phyloP scores from a whole-genome alignment of 164 flowering plant species.

The Houttuynia cordata region DNA sequence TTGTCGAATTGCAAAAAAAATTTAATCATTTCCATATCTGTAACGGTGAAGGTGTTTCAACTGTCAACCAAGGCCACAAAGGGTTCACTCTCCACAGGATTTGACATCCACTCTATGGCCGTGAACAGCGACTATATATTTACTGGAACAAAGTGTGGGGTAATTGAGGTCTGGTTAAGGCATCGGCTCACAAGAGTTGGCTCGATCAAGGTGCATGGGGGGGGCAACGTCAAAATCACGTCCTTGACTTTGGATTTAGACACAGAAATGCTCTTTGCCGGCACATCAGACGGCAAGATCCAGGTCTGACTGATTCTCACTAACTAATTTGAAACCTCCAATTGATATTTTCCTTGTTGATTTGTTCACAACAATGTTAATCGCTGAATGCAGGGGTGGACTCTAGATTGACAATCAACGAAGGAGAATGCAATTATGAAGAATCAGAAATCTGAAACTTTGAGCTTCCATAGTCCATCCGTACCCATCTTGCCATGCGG shows the following conservation, averaged over 20 bases:
- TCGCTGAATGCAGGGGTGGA: constrained; percentile 32
- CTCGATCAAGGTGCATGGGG: constrained; percentile 28
- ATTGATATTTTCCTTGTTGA: neutral
- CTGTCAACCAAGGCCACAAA: constrained; percentile 30
- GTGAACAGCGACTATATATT: constrained; percentile 50
- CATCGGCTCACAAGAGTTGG: constrained; percentile 39
- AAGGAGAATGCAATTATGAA: neutral
- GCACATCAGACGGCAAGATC: constrained; percentile 52
- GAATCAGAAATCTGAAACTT: neutral
- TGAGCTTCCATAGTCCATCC: no score
- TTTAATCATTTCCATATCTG: no score
- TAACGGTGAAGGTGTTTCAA: constrained; percentile 36
- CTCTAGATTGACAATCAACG: constrained; percentile 19
- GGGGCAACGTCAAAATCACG: constrained; percentile 37
- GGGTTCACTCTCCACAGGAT: constrained; percentile 36
- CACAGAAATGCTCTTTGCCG: constrained; percentile 56
- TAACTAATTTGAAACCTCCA: neutral
- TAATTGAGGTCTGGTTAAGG: constrained; percentile 59
- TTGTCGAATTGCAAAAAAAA: no score
- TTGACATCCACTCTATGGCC: constrained; percentile 35
- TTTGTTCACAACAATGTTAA: neutral
- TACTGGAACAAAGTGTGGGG: constrained; percentile 47
- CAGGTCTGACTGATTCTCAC: constrained; percentile 28
- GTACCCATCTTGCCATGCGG: no score
- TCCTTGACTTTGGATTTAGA: constrained; percentile 35